Evolutionary conservation across 2,329 filamentous ascomycete genomes (phyloP).

Genomic region (Neopestalotiopsis clavispora): DNA sequence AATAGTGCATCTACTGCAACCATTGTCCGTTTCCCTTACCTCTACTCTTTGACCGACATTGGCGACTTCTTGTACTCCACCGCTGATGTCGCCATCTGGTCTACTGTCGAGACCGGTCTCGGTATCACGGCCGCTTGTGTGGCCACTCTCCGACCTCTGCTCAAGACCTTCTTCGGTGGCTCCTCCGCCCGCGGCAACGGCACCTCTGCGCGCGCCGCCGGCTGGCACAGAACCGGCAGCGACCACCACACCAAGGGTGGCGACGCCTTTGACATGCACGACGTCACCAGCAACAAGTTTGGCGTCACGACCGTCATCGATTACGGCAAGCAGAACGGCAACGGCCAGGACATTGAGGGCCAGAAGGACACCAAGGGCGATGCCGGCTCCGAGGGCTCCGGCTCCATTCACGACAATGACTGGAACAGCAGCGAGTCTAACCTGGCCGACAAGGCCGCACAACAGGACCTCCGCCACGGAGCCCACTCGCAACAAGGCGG

Average conservation of each 20-base stretch:
- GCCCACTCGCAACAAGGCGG: not conserved
- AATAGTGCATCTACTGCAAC: slow-evolving; percentile 46
- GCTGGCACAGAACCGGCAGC: slow-evolving; percentile 20
- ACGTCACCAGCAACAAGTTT: slow-evolving; percentile 14
- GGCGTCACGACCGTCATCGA: slow-evolving; percentile 24
- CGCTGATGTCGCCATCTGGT: slow-evolving; percentile 50
- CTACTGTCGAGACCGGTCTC: slow-evolving; percentile 48
- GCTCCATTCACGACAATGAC: slow-evolving; percentile 16
- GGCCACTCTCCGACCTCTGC: slow-evolving; percentile 45
- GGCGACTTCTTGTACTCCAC: slow-evolving; percentile 49
- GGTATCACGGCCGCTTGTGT: slow-evolving; percentile 44
- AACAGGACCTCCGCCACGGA: not conserved
- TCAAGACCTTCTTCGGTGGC: slow-evolving; percentile 25
- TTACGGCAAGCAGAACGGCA: slow-evolving; percentile 16
- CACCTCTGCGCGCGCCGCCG: slow-evolving; percentile 16
- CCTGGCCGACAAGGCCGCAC: slow-evolving; percentile 9
- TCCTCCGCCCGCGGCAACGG: slow-evolving; percentile 20
- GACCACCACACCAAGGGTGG: slow-evolving; percentile 2
- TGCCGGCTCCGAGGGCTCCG: slow-evolving; percentile 17
- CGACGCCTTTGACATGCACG: slow-evolving; percentile 22
- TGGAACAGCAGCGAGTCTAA: slow-evolving; percentile 23
- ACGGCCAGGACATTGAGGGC: slow-evolving; percentile 11
- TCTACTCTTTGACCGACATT: slow-evolving; percentile 39
- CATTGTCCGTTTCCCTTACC: slow-evolving; percentile 48
- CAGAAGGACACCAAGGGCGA: slow-evolving; percentile 16